Base-by-base conservation (phyloP, 352 stramenopile genomes). In the Globisporangium spinosum region DNA sequence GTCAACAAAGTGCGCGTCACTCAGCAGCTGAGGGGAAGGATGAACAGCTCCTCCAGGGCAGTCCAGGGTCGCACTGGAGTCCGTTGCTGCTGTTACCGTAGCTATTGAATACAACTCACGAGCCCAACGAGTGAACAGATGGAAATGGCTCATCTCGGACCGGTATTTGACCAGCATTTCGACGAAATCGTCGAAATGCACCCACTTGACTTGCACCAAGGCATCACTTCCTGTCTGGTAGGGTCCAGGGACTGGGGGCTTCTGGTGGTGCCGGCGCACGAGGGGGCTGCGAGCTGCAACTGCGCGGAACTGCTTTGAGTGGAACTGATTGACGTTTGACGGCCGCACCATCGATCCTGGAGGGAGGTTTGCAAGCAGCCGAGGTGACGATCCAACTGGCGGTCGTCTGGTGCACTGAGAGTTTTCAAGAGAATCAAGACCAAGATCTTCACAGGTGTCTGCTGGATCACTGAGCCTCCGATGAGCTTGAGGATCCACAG, bases 71-170 rank as follows among this genome's bases (percentile, higher is more conserved):
- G 15, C 15, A 35, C 15, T 47, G 49, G 7, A 8, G 29, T 51
- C 23, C 7, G 8, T 38, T 56, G 32, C 35, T 20, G 60, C 40
- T 12, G 62, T 65, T 25, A 58, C 47, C 8, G 60, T 67, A 25
- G 81, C 73, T 10, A 78, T 66, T 15, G 70, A 56, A 55, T 89
- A 91, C 1, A 88, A 71, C 55, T 91, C 85, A 22, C 76, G 68
- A 2, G 77, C 70, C 81, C 85, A 90, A 34, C 77, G 75, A 8
- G 77, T 70, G 55, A 89, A 87, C 23, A 78, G 65, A 45, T 93
- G 80, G 64, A 93, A 93, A 60, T 86, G 78, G 59, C 74, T 79
- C 80, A 90, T 89, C 55, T 87, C 75, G 25, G 71, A 67, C 5
- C 74, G 75, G 59, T 91, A 93, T 47, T 83, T 85, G 17, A 80